Conservation (phyloP, 2,329 filamentous ascomycete species). For the Fusarium sp. region DNA sequence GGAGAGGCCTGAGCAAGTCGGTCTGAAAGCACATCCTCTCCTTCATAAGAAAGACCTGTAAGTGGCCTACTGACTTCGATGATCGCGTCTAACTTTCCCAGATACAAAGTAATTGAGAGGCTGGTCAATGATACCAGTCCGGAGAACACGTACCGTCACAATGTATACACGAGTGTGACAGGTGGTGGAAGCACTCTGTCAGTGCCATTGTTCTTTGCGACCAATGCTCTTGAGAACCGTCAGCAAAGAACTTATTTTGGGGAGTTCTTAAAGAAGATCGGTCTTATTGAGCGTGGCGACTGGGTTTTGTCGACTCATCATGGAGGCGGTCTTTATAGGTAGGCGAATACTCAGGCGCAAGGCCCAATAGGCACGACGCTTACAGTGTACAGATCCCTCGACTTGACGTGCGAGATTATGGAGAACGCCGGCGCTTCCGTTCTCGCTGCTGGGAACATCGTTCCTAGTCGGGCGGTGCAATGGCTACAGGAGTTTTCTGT, state of each 20-base stretch:
- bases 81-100: constrained; percentile 25
- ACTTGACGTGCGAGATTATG: constrained; percentile 54
- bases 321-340: constrained; percentile 55
- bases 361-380: neutral
- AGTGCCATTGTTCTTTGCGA: constrained; percentile 55
- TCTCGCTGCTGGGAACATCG: constrained; percentile 50
- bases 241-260: constrained; percentile 53
- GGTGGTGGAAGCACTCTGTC: constrained; percentile 53
- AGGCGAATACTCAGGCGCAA: neutral
- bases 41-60: constrained; percentile 44
- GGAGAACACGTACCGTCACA: constrained; percentile 53
- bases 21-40: constrained; percentile 27
- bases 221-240: constrained; percentile 56
- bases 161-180: constrained; percentile 55
- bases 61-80: neutral
- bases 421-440: constrained; percentile 57
- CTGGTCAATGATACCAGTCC: constrained; percentile 51
- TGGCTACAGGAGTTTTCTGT: constrained; percentile 49
- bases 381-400: constrained; percentile 49
- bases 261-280: constrained; percentile 45
- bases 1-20: neutral
- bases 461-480: no score
- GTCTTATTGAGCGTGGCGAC: constrained; percentile 52
- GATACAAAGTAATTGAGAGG: constrained; percentile 51
- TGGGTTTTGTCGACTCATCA: constrained; percentile 56